Percentiles rank a stretch among this genome's conserved stretches.
phyloP scores from a whole-genome alignment of 192 early-diverging fungal species.

The Coemansia sp. region DNA sequence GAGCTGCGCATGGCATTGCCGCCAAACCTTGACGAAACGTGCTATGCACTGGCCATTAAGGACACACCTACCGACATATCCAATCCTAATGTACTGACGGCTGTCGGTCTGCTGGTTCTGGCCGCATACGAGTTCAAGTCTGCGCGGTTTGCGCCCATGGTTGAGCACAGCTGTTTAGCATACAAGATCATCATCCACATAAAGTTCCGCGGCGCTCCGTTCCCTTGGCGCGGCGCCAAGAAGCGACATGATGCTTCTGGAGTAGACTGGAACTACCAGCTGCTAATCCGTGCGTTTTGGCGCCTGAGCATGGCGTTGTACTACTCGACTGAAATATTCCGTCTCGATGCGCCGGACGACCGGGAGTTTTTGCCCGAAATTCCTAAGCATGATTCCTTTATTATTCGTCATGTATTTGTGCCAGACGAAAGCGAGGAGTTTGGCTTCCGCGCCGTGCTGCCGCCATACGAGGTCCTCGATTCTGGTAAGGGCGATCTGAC shows the following conservation, averaged over 20 bases:
- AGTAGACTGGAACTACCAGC: slow-evolving; percentile 53
- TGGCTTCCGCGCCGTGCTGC: slow-evolving; percentile 41
- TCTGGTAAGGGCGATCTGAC: slow-evolving; percentile 34
- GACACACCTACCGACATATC: slow-evolving; percentile 20
- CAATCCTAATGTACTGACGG: slow-evolving; percentile 24
- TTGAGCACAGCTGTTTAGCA: slow-evolving; percentile 51
- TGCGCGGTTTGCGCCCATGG: slow-evolving; percentile 53
- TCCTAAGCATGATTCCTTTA: slow-evolving; percentile 42
- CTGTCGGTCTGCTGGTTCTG: slow-evolving; percentile 38
- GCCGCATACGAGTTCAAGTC: slow-evolving; percentile 56
- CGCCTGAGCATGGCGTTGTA: slow-evolving; percentile 41
- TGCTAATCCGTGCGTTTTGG: slow-evolving; percentile 50
- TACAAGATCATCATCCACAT: slow-evolving; percentile 48
- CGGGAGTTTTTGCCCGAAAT: slow-evolving; percentile 52
- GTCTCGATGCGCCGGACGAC: slow-evolving; percentile 52
- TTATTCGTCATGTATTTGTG: slow-evolving; percentile 46
- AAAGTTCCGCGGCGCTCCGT: slow-evolving; percentile 47
- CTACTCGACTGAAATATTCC: slow-evolving; percentile 53
- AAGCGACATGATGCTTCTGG: slow-evolving; percentile 15
- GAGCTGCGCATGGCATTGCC: slow-evolving; percentile 48
- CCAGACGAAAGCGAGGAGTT: slow-evolving; percentile 41
- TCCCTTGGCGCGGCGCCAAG: slow-evolving; percentile 49
- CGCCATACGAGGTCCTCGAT: slow-evolving; percentile 26
- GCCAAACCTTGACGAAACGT: slow-evolving; percentile 48
- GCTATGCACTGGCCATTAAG: slow-evolving; percentile 44